Evolutionary conservation across 2,329 filamentous ascomycete genomes (phyloP), one percentile per base, ranked within the genome.

Genomic region (Neofusicoccum laricinum): DNA sequence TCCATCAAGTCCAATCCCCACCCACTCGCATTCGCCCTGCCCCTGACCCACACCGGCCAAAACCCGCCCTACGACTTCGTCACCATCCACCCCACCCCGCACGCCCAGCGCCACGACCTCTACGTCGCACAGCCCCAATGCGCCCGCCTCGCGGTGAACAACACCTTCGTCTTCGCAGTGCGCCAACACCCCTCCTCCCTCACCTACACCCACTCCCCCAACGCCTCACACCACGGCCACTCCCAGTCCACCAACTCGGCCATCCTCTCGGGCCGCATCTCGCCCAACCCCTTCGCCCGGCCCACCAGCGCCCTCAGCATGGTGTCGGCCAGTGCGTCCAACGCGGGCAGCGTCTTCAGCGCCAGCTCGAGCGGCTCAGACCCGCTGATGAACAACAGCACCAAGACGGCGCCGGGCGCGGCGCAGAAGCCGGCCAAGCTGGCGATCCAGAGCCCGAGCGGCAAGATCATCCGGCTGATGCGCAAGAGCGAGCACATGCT

Each of bases 41-140:
- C 95, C 0, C 88, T 99, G 59, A 86, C 92, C 41, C 95, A 99
- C 77, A 90, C 88, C 0, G 95, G 95, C 66, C 90, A 94, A 70
- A 99, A 99, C 73, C 95, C 95, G 2, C 87, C 91, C 0, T 99
- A 97, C 76, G 92, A 97, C 65, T 99, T 98, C 77, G 85, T 97
- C 50, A 90, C 90, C 43, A 88, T 95, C 4, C 95, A 99, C 75
- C 96, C 96, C 7, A 99, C 95, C 2, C 95, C 95, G 8, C 95
- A 99, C 76, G 95, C 95, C n/a, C 93, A 97, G 73, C 88, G 94
- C 46, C 93, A 99, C 76, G 95, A 99, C 75, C 88, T 99, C 65
- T 99, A 99, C 76, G 91, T 99, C 67, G 91, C 93, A 49, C 95
- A 98, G 74, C 95, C 96, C 1, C 96, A 99, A 77, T 99, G 95